These are phyloP conservation scores for Xylaria intraflava DNA, from an alignment of 495 filamentous ascomycete species.

Conservation along the genomic window DNA sequence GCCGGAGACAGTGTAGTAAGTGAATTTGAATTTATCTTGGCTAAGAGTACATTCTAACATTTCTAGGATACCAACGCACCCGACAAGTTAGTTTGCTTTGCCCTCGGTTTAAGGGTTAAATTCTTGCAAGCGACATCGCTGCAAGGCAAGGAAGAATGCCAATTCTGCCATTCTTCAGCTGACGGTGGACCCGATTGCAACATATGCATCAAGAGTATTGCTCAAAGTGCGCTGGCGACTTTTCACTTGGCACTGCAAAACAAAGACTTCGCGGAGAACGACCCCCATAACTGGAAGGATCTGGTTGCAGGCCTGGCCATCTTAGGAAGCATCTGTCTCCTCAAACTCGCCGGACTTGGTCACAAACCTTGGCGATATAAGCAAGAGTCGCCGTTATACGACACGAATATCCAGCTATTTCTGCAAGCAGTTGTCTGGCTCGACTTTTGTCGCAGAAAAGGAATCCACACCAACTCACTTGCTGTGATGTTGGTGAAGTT, in stretches of 20 bases:
- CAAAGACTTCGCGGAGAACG: slow-evolving; percentile 8
- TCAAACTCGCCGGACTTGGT: slow-evolving; percentile 37
- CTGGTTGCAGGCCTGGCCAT: slow-evolving; percentile 40
- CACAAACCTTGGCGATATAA: neutral
- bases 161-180: slow-evolving; percentile 16
- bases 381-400: slow-evolving; percentile 22
- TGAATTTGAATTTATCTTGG: neutral
- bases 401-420: slow-evolving; percentile 26
- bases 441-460: slow-evolving; percentile 37
- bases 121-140: slow-evolving; percentile 12
- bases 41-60: neutral
- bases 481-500: slow-evolving; percentile 38
- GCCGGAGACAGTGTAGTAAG: neutral
- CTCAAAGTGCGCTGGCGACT: slow-evolving; percentile 19
- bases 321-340: slow-evolving; percentile 37
- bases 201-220: slow-evolving; percentile 29
- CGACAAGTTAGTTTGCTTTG: slow-evolving; percentile 4
- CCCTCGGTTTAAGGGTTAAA: slow-evolving; percentile 9
- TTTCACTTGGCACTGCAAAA: slow-evolving; percentile 27
- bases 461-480: too few relatives aligned
- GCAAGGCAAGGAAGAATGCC: slow-evolving; percentile 11
- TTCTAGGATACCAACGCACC: neutral
- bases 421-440: slow-evolving; percentile 43
- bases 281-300: slow-evolving; percentile 23
- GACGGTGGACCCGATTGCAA: slow-evolving; percentile 18